A percentile compares a stretch with the other conserved stretches of the same genome.
Conservation (phyloP, 495 filamentous ascomycete genomes). For the Podospora pseudoanserina region DNA sequence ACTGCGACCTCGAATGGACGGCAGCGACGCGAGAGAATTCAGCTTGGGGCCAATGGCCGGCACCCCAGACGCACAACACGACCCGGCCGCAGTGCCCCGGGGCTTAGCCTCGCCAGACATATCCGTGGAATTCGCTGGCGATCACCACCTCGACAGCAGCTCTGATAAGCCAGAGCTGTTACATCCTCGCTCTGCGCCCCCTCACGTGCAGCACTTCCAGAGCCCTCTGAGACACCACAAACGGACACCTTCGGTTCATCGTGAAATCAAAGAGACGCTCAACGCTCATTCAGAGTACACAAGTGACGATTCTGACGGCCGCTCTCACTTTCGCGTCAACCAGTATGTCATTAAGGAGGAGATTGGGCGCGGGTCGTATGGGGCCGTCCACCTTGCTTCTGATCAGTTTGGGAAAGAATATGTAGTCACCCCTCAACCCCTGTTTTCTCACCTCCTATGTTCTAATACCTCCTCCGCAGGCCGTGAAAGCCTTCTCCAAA, state of each 20-base stretch:
- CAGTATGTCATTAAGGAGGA: conserved; percentile 94
- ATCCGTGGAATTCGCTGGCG: conserved; percentile 37
- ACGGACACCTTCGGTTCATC: conserved; percentile 65
- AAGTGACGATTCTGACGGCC: conserved; percentile 78
- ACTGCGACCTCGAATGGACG: conserved; percentile 16
- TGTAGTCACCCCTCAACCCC: conserved; percentile 51
- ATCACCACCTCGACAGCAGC: conserved; percentile 12
- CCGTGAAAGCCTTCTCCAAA: conserved; percentile 97
- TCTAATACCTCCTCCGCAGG: conserved; percentile 47
- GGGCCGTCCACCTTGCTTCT: conserved; percentile 84
- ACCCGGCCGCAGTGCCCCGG: conserved; percentile 20
- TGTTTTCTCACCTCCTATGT: not conserved
- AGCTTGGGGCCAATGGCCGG: conserved; percentile 15
- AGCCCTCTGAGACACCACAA: conserved; percentile 74
- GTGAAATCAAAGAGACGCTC: conserved; percentile 85
- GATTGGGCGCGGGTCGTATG: conserved; percentile 93
- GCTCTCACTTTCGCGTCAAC: conserved; percentile 74
- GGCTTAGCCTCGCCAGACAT: conserved; percentile 39
- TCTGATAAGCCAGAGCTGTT: conserved; percentile 16
- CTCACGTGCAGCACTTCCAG: conserved; percentile 43
- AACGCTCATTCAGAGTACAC: conserved; percentile 85
- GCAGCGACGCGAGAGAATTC: conserved; percentile 1
- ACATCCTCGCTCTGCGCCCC: conserved; percentile 37
- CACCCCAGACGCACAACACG: not conserved
- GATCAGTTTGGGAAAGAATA: conserved; percentile 93